Evolutionary conservation across 2,329 filamentous ascomycete species (phyloP).

Genomic region (Calonectria multiphialidica): DNA sequence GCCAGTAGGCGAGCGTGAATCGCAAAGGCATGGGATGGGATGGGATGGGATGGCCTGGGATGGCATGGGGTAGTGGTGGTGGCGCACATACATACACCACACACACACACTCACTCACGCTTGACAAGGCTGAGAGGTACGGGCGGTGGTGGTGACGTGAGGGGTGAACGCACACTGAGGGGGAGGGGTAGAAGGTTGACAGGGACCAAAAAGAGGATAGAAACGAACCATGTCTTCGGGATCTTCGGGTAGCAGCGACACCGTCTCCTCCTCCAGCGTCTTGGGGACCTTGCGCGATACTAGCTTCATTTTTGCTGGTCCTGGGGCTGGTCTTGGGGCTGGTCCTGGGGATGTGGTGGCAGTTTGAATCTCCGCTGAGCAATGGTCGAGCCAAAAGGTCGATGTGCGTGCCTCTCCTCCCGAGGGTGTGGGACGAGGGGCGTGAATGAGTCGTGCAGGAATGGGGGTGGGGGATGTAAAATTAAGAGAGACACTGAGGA

Average conservation of each 20-base stretch:
- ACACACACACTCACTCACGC: too few relatives aligned
- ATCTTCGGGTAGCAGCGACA: slow-evolving; percentile 58
- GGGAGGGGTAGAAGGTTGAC: slow-evolving; percentile 34
- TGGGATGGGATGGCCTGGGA: background rate
- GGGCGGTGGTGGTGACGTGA: background rate
- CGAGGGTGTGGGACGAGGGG: slow-evolving; percentile 8
- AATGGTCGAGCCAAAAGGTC: background rate
- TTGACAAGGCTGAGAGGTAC: slow-evolving; percentile 6
- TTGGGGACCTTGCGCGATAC: slow-evolving; percentile 52
- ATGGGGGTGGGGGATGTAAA: background rate
- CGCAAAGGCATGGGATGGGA: background rate
- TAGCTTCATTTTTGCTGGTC: slow-evolving; percentile 53
- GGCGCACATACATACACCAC: background rate
- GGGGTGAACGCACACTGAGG: slow-evolving; percentile 18
- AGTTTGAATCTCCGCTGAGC: slow-evolving; percentile 13
- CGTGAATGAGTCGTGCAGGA: background rate
- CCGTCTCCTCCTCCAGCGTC: slow-evolving; percentile 54
- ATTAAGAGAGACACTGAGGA: background rate
- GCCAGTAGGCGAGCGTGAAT: background rate
- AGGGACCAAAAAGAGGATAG: slow-evolving; percentile 4
- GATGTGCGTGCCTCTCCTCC: background rate
- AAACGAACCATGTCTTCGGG: slow-evolving; percentile 59
- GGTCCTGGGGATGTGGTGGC: slow-evolving; percentile 22
- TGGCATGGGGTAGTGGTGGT: background rate
- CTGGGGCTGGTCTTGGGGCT: too few relatives aligned